A percentile compares a stretch with the other conserved stretches of the same genome.
These are phyloP conservation scores for Euryodendron excelsum DNA, from an alignment of 148 eudicot genomes.

Conservation along the genomic window DNA sequence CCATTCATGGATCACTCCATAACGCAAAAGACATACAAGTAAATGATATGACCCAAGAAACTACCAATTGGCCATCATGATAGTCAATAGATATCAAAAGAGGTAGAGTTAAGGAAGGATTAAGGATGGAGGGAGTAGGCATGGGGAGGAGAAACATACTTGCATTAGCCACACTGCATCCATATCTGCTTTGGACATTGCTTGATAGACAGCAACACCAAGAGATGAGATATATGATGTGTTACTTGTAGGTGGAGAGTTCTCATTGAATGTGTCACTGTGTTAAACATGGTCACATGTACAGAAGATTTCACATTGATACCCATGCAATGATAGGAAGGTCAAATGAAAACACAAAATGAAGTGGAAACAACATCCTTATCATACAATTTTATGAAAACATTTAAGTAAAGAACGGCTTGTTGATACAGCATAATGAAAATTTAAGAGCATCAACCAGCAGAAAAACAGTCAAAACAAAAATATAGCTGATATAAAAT, in stretches of 20 bases:
- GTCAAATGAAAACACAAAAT: not conserved
- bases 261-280: constrained; percentile 99
- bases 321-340: too few species aligned
- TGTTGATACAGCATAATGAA: not conserved
- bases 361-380: not conserved
- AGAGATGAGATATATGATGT: constrained; percentile 89
- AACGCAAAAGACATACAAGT: not conserved
- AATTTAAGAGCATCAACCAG: not conserved
- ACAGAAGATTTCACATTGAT: too few species aligned
- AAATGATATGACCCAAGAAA: not conserved
- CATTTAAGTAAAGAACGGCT: not conserved
- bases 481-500: not conserved
- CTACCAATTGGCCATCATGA: not conserved
- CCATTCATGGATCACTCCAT: not conserved
- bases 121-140: not conserved
- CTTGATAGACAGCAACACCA: constrained; percentile 90
- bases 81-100: too few species aligned
- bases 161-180: constrained; percentile 99
- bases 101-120: not conserved
- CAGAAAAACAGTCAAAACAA: not conserved
- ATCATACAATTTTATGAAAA: not conserved
- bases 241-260: constrained; percentile 86
- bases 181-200: constrained; percentile 82
- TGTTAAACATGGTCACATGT: constrained; percentile 3
- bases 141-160: constrained; percentile 39